Base-by-base conservation (phyloP, 345 rosid species). In the Zanthoxylum bungeanum region DNA sequence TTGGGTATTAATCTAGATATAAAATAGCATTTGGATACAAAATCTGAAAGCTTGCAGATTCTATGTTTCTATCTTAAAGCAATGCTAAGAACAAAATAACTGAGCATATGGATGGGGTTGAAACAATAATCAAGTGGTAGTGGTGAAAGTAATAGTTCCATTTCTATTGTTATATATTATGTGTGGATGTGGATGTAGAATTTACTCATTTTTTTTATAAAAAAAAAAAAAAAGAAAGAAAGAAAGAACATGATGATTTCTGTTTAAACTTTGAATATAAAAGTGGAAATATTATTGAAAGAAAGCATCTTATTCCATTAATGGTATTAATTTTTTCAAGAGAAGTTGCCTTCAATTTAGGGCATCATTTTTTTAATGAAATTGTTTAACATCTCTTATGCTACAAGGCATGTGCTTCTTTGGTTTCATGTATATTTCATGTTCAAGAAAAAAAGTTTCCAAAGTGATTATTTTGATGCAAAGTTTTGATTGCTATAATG, bases 401-500 rank as follows among this genome's bases (percentile, higher is more conserved):
- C 37, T 34, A n/a, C 28, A 36, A 60, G 46, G 58, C 69, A 44
- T 39, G 53, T 31, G 57, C n/a, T 49, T 49, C 27, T 49, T 57
- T 56, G 16, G 16, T 3, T 57, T 49, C 58, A 47, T 14, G 11
- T n/a, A 19, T 12, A 42, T 42, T 49, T 66, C 55, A n/a, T 28
- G 7, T 28, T 64, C 16, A 19, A 63, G 33, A 5, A 5, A 37
- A 9, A 60, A 40, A 11, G 50, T 62, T 63, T 7, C 22, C 19
- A 21, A n/a, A 49, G 40, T 49, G 57, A 47, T 30, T 65, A 28
- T 57, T 30, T 12, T 5, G 27, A 65, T 65, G 37, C 57, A 66
- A 16, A 66, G 76, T 53, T 68, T 51, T 56, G 36, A 44, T 67
- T 44, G 47, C 64, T 64, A 47, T 60, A 53, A 24, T 47, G 70